phyloP scores from a whole-genome alignment of 2,329 filamentous ascomycete species.

The Ascochyta fabae region DNA sequence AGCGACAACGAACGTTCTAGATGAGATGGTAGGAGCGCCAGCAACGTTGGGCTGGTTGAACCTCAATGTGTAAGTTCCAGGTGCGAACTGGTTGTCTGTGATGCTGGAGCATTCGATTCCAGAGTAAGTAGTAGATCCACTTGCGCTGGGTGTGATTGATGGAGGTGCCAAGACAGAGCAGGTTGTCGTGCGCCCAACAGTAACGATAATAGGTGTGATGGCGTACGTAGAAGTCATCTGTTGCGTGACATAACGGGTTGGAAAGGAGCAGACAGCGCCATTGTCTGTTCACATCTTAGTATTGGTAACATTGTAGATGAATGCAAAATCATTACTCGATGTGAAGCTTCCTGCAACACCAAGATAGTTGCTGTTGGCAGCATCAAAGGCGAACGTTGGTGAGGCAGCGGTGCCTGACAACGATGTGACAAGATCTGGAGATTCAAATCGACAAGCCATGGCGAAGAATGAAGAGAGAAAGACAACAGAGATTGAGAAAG shows the following conservation, averaged over 20 bases:
- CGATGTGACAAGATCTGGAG: constrained; percentile 24
- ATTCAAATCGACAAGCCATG: constrained; percentile 27
- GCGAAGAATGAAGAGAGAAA: not conserved
- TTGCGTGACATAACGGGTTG: constrained; percentile 17
- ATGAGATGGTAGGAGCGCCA: constrained; percentile 19
- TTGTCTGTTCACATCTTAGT: constrained; percentile 10
- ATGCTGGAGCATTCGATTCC: constrained; percentile 23
- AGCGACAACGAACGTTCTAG: constrained; percentile 21
- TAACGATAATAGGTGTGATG: constrained; percentile 25
- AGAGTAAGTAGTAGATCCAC: constrained; percentile 23
- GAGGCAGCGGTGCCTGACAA: constrained; percentile 12
- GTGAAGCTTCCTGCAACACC: constrained; percentile 23
- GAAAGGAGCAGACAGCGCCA: constrained; percentile 24
- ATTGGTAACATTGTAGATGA: not conserved
- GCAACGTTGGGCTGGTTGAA: constrained; percentile 21
- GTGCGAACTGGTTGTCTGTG: constrained; percentile 19
- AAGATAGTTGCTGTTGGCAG: constrained; percentile 20
- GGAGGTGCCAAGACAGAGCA: constrained; percentile 20
- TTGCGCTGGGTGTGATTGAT: constrained; percentile 17
- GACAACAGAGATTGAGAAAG: not conserved
- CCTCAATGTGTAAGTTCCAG: constrained; percentile 25
- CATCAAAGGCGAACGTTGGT: constrained; percentile 26
- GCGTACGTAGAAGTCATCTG: constrained; percentile 24
- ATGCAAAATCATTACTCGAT: constrained; percentile 1
- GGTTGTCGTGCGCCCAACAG: constrained; percentile 20